phyloP scores from a whole-genome alignment of 148 eudicot genomes.

The Talinum fruticosum region DNA sequence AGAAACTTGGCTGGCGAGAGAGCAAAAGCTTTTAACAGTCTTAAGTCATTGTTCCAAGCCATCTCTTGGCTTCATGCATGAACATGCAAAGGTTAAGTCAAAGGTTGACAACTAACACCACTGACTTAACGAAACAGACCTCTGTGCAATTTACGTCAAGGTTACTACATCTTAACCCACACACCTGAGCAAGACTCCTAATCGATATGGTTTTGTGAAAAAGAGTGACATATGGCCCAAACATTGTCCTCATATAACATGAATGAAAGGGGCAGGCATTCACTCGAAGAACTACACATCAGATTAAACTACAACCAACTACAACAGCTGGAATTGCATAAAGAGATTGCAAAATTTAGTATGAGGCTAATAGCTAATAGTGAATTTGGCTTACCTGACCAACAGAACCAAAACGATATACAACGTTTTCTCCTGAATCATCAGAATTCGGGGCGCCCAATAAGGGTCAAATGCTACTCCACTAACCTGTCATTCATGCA shows the following conservation, averaged over 20 bases:
- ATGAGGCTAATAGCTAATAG: background rate
- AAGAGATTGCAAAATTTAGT: no score
- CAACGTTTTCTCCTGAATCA: slow-evolving; percentile 52
- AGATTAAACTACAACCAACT: no score
- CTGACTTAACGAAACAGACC: background rate
- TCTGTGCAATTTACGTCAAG: background rate
- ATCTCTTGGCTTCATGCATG: no score
- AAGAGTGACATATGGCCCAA: background rate
- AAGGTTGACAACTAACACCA: background rate
- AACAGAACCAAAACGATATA: slow-evolving; percentile 87
- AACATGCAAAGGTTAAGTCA: no score
- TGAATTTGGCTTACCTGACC: slow-evolving; percentile 55
- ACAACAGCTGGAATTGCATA: no score
- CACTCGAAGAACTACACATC: background rate
- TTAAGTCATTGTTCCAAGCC: no score
- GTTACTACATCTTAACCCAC: background rate
- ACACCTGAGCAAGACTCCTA: no score
- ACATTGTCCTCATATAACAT: no score
- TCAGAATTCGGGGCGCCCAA: slow-evolving; percentile 81
- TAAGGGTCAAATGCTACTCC: slow-evolving; percentile 86
- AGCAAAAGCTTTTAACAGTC: no score
- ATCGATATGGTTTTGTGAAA: background rate
- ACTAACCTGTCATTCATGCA: slow-evolving; percentile 59
- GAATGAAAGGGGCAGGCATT: background rate
- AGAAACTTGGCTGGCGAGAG: no score